Percentiles rank a stretch among this genome's conserved stretches.
Evolutionary conservation across 768 basidiomycete species (phyloP).

Genomic region (Rhodotorula paludigena): DNA sequence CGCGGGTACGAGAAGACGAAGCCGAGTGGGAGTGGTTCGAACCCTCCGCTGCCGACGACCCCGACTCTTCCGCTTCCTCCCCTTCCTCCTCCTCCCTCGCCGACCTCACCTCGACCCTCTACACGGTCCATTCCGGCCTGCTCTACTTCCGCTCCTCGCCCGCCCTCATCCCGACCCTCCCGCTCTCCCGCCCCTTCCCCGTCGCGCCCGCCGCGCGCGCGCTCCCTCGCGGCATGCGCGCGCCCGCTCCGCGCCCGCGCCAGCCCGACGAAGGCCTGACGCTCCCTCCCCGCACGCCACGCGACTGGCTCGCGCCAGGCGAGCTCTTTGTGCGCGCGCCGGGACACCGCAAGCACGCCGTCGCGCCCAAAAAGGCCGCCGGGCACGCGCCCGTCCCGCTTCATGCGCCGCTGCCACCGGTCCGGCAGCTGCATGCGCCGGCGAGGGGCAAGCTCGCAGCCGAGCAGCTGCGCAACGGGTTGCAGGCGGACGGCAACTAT

Average conservation of each 20-base stretch:
- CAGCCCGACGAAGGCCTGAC: neutral
- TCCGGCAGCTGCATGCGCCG: too few relatives aligned
- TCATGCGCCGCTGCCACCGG: neutral
- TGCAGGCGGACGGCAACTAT: too few relatives aligned
- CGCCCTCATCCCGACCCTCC: neutral
- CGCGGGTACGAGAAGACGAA: constrained; percentile 8
- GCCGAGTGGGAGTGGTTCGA: constrained; percentile 32
- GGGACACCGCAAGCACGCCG: constrained; percentile 1
- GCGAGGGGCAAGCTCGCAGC: too few relatives aligned
- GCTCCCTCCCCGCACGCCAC: constrained; percentile 3
- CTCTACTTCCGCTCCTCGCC: constrained; percentile 20
- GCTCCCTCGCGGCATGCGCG: too few relatives aligned
- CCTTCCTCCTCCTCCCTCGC: neutral
- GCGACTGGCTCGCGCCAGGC: constrained; percentile 21
- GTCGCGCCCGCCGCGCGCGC: neutral
- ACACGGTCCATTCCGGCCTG: constrained; percentile 13
- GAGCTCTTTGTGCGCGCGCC: constrained; percentile 13
- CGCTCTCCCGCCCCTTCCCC: constrained; percentile 1
- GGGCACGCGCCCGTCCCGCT: neutral
- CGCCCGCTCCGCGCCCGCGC: neutral
- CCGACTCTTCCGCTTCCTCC: too few relatives aligned
- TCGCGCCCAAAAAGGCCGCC: neutral
- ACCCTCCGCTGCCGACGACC: neutral
- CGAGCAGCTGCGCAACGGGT: neutral
- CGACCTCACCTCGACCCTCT: constrained; percentile 9